Percentiles rank a stretch among this genome's conserved stretches.
These are phyloP conservation scores for Isoetes taiwanensis DNA, from an alignment of 75 land plant species.

Conservation along the genomic window DNA sequence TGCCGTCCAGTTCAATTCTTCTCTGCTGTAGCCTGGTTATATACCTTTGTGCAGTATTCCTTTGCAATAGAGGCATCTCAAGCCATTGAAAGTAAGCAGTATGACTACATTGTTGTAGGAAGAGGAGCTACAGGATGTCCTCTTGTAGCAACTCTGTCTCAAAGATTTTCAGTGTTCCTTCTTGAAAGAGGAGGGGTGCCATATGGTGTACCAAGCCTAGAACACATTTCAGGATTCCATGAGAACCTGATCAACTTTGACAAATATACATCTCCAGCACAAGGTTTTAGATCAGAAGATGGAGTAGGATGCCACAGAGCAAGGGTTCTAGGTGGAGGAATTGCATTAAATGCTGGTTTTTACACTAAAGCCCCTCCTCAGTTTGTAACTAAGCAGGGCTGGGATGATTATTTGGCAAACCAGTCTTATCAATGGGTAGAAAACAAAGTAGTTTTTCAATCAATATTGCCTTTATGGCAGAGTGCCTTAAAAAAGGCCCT, in stretches of 20 bases:
- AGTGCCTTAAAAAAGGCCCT: conserved; percentile 38
- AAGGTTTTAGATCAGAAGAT: conserved; percentile 55
- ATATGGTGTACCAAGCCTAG: conserved; percentile 42
- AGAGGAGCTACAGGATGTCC: too few species aligned
- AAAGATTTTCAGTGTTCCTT: conserved; percentile 46
- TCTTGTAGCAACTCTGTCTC: too few species aligned
- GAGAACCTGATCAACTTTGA: conserved; percentile 35
- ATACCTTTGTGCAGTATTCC: too few species aligned
- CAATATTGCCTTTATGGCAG: conserved; percentile 40
- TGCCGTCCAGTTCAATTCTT: too few species aligned
- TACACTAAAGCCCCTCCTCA: conserved; percentile 50
- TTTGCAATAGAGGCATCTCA: too few species aligned
- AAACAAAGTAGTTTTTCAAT: conserved; percentile 38
- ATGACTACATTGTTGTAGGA: too few species aligned
- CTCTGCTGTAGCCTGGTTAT: too few species aligned
- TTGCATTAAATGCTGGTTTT: conserved; percentile 74
- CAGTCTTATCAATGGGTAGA: conserved; percentile 68
- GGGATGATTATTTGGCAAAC: conserved; percentile 56
- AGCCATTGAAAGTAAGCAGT: too few species aligned
- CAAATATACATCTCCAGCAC: conserved; percentile 41
- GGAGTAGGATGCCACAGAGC: conserved; percentile 61
- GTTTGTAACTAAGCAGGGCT: conserved; percentile 25
- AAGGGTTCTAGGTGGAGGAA: conserved; percentile 71
- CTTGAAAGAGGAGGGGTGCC: conserved; percentile 75
- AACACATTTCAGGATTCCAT: too few species aligned